Conservation (phyloP, 495 filamentous ascomycete species). For the Letharia lupina region DNA sequence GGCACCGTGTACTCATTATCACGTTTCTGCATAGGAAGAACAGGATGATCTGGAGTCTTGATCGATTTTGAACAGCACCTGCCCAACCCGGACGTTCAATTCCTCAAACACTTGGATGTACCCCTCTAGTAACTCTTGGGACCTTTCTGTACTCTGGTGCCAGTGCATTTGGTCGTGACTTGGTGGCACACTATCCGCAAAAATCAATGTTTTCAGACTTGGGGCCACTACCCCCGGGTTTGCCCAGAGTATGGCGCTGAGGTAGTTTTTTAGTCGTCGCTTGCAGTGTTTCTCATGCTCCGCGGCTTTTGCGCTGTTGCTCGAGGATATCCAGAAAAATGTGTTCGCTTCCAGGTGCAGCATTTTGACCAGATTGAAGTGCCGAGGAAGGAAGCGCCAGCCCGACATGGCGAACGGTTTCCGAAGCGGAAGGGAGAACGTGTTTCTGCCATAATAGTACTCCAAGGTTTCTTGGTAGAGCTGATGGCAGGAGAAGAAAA, state of each 20-base stretch:
- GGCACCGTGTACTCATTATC: too few species aligned
- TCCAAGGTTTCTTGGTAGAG: not conserved
- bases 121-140: not conserved
- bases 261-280: not conserved
- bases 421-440: not conserved
- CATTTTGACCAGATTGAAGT: not conserved
- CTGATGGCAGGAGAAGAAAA: slow-evolving; percentile 6
- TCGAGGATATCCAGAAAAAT: not conserved
- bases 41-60: too few species aligned
- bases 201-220: not conserved
- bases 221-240: not conserved
- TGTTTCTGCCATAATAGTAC: slow-evolving; percentile 5
- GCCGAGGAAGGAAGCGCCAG: not conserved
- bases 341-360: not conserved
- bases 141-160: not conserved
- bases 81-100: not conserved
- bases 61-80: not conserved
- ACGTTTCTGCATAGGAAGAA: too few species aligned
- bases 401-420: not conserved
- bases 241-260: not conserved
- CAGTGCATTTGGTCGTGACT: not conserved
- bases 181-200: not conserved
- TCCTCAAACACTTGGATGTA: not conserved
- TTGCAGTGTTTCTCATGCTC: not conserved
- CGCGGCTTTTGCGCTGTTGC: not conserved